Evolutionary conservation across 139 green algal species (phyloP).

Genomic region (Closterium sp.): DNA sequence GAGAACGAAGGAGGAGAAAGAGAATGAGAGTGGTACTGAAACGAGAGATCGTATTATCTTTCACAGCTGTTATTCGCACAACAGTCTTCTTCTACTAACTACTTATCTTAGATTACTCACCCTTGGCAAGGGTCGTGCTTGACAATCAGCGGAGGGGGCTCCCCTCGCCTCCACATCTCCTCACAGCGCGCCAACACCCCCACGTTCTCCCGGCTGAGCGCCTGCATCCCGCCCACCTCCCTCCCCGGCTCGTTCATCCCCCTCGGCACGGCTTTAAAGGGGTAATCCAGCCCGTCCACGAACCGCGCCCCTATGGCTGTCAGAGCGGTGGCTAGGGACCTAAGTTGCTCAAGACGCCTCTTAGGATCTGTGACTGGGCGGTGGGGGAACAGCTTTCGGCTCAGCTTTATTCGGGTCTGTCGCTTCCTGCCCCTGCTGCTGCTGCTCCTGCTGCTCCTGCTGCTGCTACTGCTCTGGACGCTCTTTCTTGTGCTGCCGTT

Average conservation of each 20-base stretch:
- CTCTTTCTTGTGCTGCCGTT: not conserved
- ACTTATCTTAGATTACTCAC: not conserved
- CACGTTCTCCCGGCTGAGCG: conserved; percentile 11
- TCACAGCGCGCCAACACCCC: not conserved
- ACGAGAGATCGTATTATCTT: too few species aligned
- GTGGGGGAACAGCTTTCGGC: conserved; percentile 25
- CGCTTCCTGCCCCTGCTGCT: not conserved
- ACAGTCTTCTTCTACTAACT: too few species aligned
- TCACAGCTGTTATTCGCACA: too few species aligned
- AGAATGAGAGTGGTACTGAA: too few species aligned
- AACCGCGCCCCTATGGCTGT: conserved; percentile 24
- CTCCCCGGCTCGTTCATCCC: not conserved
- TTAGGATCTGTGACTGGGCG: conserved; percentile 15
- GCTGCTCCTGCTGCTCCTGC: not conserved
- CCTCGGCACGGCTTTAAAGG: not conserved
- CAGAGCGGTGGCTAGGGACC: conserved; percentile 32
- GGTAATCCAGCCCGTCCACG: conserved; percentile 18
- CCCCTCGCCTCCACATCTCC: conserved; percentile 9
- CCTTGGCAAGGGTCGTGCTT: conserved; percentile 44
- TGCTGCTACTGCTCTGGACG: not conserved
- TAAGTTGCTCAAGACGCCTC: conserved; percentile 23
- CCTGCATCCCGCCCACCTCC: conserved; percentile 33
- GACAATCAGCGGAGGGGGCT: conserved; percentile 28
- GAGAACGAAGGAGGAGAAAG: too few species aligned
- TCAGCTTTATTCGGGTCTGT: not conserved